phyloP scores from a whole-genome alignment of 352 stramenopile species.

The Pelagophyceae sp. region DNA sequence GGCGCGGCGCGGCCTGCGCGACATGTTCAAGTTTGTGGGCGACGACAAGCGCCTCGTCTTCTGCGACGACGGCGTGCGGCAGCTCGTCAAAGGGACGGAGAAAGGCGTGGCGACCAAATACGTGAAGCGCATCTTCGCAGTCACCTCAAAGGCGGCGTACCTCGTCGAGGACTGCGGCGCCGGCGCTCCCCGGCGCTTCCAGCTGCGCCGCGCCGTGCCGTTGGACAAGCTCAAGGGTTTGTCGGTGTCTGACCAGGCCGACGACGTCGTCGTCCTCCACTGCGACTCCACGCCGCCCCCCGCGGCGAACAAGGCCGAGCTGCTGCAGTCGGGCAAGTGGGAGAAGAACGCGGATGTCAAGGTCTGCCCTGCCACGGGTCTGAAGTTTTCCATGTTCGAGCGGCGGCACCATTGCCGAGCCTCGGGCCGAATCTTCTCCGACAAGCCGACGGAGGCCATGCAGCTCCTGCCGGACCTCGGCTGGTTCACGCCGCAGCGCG shows the following conservation, averaged over 20 bases:
- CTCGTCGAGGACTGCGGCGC: slow-evolving; percentile 17
- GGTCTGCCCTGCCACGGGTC: slow-evolving; percentile 64
- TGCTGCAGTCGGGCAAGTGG: slow-evolving; percentile 27
- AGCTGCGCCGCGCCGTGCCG: not conserved
- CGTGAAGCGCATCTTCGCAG: slow-evolving; percentile 16
- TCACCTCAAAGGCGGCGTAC: slow-evolving; percentile 23
- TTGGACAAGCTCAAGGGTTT: slow-evolving; percentile 22
- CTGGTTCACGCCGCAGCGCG: slow-evolving; percentile 18
- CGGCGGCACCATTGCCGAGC: slow-evolving; percentile 71
- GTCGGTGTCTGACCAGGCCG: slow-evolving; percentile 24
- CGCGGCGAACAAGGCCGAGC: slow-evolving; percentile 19
- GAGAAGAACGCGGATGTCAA: slow-evolving; percentile 16
- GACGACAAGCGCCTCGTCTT: slow-evolving; percentile 71
- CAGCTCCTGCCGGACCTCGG: slow-evolving; percentile 17
- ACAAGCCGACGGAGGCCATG: slow-evolving; percentile 48
- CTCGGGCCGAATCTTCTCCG: slow-evolving; percentile 69
- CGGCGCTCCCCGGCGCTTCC: slow-evolving; percentile 2
- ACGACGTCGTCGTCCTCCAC: slow-evolving; percentile 30
- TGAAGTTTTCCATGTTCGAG: slow-evolving; percentile 73
- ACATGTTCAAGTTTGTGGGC: slow-evolving; percentile 58
- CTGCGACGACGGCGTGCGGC: slow-evolving; percentile 38
- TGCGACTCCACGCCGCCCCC: not conserved
- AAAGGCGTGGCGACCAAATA: slow-evolving; percentile 18
- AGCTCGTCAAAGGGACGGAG: slow-evolving; percentile 19
- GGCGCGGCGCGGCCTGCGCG: slow-evolving; percentile 54